Evolutionary conservation across 1,284 basidiomycete genomes (phyloP).

Genomic region (Earliella scabrosa): DNA sequence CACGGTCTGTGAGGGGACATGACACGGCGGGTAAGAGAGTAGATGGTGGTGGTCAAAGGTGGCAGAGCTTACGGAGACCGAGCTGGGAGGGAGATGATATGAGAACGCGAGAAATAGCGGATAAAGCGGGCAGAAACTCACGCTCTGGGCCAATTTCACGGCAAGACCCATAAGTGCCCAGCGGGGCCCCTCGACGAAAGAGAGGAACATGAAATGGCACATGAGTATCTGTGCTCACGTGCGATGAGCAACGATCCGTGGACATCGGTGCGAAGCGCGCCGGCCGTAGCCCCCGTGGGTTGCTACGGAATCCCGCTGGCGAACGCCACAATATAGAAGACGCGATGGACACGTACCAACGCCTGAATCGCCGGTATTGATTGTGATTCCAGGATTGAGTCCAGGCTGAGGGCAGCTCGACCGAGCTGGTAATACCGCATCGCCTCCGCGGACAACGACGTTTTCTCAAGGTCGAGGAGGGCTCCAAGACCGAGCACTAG

Average conservation of each 20-base stretch:
- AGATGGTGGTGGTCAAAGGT: slow-evolving; percentile 4
- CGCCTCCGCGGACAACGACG: slow-evolving; percentile 53
- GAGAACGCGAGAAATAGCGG: not conserved
- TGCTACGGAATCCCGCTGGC: too few species aligned
- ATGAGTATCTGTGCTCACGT: slow-evolving; percentile 58
- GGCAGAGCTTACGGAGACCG: slow-evolving; percentile 58
- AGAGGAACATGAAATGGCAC: slow-evolving; percentile 73
- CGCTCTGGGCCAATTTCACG: slow-evolving; percentile 70
- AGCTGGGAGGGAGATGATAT: slow-evolving; percentile 42
- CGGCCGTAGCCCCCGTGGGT: too few species aligned
- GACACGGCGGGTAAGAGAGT: slow-evolving; percentile 3
- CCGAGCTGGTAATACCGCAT: slow-evolving; percentile 63
- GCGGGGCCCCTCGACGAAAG: slow-evolving; percentile 65
- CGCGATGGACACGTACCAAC: slow-evolving; percentile 46
- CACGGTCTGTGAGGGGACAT: slow-evolving; percentile 51
- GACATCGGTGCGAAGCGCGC: slow-evolving; percentile 30
- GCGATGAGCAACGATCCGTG: slow-evolving; percentile 34
- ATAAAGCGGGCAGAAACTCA: slow-evolving; percentile 42
- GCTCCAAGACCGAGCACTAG: slow-evolving; percentile 40
- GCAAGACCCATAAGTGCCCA: slow-evolving; percentile 73
- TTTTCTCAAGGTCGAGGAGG: slow-evolving; percentile 48
- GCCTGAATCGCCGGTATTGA: slow-evolving; percentile 66
- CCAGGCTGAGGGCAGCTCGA: slow-evolving; percentile 59
- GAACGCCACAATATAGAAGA: too few species aligned
- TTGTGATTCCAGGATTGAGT: slow-evolving; percentile 66